Evolutionary conservation across 1,139 yeast genomes (phyloP), one percentile per base, ranked within the genome.

Genomic region (Yarrowia galli): DNA sequence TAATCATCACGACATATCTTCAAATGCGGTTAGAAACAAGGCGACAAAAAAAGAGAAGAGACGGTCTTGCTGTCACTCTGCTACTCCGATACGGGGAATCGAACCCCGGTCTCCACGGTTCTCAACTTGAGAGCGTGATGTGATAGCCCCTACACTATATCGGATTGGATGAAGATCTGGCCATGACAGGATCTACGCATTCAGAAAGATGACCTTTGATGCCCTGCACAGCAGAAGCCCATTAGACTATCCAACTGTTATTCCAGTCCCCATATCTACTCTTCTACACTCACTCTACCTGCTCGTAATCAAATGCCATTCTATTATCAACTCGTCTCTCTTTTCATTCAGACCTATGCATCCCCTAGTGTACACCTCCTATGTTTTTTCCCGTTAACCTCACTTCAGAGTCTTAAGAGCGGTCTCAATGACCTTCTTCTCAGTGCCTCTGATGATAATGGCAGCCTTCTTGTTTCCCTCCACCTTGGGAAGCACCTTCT

Each of bases 391-490:
- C n/a, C n/a, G n/a, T n/a, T n/a, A n/a, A n/a, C n/a, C 28, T 43
- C 8, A 35, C 42, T 49, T 36, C 20, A 58, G 22, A 2, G 32
- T 16, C 64, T 58, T 16, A 16, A 58, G 49, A 15, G 64, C 64
- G 10, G 54, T 48, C 46, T 61, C 66, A 36, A 61, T 23, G n/a
- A 61, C 20, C 38, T 46, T 61, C 69, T 77, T 77, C 58, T 77
- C 79, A 9, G 79, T 76, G 1, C 79, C 79, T 18, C 75, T 67
- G 5, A 76, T 72, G 12, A 71, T 74, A 46, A 74, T 68, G 3
- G 78, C 76, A 45, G 73, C 67, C 25, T 68, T 68, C 64, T 72
- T 69, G 8, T 67, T 65, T 9, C 69, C 63, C 12, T 67, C 61
- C 6, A 67, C 67, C 38, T 60, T 69, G 3, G 67, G 53, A 16